Evolutionary conservation across 768 basidiomycete genomes (phyloP), one percentile per base, ranked within the genome.

Genomic region (Xanthoconium stramineum): DNA sequence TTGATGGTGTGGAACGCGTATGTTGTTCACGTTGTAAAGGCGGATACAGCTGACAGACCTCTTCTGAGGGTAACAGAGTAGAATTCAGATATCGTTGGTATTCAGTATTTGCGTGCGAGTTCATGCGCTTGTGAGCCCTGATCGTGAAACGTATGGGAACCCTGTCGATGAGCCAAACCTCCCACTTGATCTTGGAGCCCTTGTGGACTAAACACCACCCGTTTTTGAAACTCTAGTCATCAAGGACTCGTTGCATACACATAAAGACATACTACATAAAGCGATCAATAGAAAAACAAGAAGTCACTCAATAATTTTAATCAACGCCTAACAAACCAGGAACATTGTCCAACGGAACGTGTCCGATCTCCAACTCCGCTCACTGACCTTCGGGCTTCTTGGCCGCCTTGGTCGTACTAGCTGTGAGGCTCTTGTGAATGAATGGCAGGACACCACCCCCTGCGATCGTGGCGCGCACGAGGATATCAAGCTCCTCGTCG

Each of bases 401-500:
- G 9, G 72, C 71, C 71, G 72, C 71, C 71, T 83, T 83, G 47
- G 73, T 71, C 44, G 75, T 76, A 28, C 75, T 72, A 2, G 64
- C 65, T 3, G 88, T 91, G 56, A 93, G 78, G 59, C 80, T 84
- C 80, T 91, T 91, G 80, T 93, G 91, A 61, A 93, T 92, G 76
- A 92, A 93, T 19, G 91, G 91, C 57, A 92, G 67, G 3, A 92
- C 91, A 70, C 91, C 90, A 68, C 90, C 90, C 40, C 91, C 90
- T 13, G 94, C 92, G 65, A 97, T 96, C 5, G 95, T 97, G 5
- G 94, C 95, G 52, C 87, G 84, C 30, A 98, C 94, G 56, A 98
- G 85, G 17, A 85, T 88, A 69, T 98, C 95, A n/a, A 98, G 86
- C 68, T 98, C 95, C 72, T 97, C 94, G 72, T 98, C 95, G 35